Evolutionary conservation across 768 basidiomycete species (phyloP).

Genomic region (Boletus edulis): DNA sequence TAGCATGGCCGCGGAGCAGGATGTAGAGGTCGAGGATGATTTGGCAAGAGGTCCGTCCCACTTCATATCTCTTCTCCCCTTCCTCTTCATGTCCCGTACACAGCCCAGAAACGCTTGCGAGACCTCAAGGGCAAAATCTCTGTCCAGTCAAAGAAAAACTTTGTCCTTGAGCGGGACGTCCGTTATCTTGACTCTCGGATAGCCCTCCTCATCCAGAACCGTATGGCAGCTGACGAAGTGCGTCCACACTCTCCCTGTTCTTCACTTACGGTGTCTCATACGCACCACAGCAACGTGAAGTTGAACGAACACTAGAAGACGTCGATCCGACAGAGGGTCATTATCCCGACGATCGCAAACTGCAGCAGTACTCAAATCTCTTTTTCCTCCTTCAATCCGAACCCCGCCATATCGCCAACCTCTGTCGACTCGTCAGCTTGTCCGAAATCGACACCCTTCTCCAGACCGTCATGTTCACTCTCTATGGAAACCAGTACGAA

Average conservation of each 20-base stretch:
- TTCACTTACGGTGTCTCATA: background rate
- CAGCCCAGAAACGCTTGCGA: slow-evolving; percentile 94
- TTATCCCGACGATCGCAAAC: slow-evolving; percentile 90
- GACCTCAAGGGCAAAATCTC: slow-evolving; percentile 97
- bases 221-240: slow-evolving; percentile 95
- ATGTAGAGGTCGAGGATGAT: slow-evolving; percentile 97
- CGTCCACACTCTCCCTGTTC: slow-evolving; percentile 24
- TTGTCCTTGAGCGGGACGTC: slow-evolving; percentile 97
- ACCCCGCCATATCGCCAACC: slow-evolving; percentile 92
- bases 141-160: slow-evolving; percentile 99
- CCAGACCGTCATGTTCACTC: slow-evolving; percentile 99
- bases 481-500: slow-evolving; percentile 99
- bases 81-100: background rate
- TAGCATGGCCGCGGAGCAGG: slow-evolving; percentile 98
- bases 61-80: background rate
- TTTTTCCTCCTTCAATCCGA: slow-evolving; percentile 99
- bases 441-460: slow-evolving; percentile 98
- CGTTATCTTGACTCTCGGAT: slow-evolving; percentile 97
- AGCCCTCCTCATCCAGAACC: slow-evolving; percentile 95
- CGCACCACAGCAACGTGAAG: slow-evolving; percentile 78
- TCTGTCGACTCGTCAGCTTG: slow-evolving; percentile 94
- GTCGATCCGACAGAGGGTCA: slow-evolving; percentile 90
- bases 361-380: slow-evolving; percentile 96
- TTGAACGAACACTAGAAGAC: slow-evolving; percentile 93
- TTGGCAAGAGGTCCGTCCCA: slow-evolving; percentile 76